Conservation (phyloP, 805 yeast species). For the Martiniozyma abietophila region DNA sequence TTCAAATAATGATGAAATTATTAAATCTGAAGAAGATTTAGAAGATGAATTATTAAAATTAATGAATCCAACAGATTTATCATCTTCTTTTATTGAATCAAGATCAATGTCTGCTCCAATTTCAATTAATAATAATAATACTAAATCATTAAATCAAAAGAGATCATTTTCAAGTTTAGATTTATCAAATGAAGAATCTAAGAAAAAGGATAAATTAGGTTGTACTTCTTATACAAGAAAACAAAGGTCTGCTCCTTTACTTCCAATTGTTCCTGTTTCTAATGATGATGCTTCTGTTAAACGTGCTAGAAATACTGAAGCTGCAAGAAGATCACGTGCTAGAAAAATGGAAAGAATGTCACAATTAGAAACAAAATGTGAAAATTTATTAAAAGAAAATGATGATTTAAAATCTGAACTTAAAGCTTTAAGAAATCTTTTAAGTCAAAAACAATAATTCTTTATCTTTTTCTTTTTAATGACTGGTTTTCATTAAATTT, state of each 20-base stretch:
- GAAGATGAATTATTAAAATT: constrained; percentile 2
- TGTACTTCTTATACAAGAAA: constrained; percentile 70
- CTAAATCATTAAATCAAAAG: constrained; percentile 5
- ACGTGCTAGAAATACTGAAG: constrained; percentile 96
- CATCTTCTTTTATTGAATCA: constrained; percentile 1
- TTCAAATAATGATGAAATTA: background rate
- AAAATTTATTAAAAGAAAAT: constrained; percentile 51
- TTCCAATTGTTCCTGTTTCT: constrained; percentile 53
- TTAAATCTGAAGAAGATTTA: constrained; percentile 7
- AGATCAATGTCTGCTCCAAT: constrained; percentile 11
- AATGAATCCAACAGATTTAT: background rate
- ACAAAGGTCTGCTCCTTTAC: constrained; percentile 61
- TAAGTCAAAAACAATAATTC: constrained; percentile 20
- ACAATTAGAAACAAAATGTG: constrained; percentile 74
- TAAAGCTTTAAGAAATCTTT: constrained; percentile 35
- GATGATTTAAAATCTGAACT: constrained; percentile 55
- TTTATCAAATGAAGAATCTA: constrained; percentile 2
- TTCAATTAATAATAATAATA: constrained; percentile 2
- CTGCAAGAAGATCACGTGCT: constrained; percentile 92
- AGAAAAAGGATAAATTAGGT: constrained; percentile 61
- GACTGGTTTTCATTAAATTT: background rate
- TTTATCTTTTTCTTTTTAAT: background rate
- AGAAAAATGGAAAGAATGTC: constrained; percentile 82
- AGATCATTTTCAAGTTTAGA: constrained; percentile 20
- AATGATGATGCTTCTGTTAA: constrained; percentile 67